Evolutionary conservation across 257 asterid species (phyloP).

Genomic region (Cordia subcordata): DNA sequence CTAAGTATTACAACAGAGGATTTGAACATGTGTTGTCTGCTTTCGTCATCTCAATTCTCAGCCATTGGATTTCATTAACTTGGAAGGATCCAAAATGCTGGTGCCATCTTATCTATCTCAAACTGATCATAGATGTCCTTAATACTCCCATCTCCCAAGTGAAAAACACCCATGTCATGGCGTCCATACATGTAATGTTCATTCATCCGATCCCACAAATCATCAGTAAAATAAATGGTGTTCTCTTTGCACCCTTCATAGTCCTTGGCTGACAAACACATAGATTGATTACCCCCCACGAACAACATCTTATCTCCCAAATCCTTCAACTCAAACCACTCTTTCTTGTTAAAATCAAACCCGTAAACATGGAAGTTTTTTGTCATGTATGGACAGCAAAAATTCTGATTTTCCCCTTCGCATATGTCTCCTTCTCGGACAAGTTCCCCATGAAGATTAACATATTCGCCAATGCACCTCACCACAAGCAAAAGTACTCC

Average conservation of each 20-base stretch:
- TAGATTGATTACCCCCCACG: constrained; percentile 34
- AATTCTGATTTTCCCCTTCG: not conserved
- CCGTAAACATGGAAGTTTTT: constrained; percentile 21
- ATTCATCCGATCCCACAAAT: constrained; percentile 29
- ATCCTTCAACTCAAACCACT: constrained; percentile 15
- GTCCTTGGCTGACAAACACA: constrained; percentile 9
- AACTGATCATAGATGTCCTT: constrained; percentile 1
- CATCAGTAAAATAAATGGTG: constrained; percentile 36
- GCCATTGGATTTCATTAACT: too few relatives aligned
- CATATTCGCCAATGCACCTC: constrained; percentile 34
- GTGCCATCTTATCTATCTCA: constrained; percentile 12
- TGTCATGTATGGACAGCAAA: constrained; percentile 28
- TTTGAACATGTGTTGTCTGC: too few relatives aligned
- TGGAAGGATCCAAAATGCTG: constrained; percentile 29
- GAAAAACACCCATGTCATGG: constrained; percentile 32
- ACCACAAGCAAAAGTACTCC: constrained; percentile 14
- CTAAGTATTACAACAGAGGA: too few relatives aligned
- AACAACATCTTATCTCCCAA: constrained; percentile 22
- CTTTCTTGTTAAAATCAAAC: not conserved
- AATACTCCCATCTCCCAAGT: constrained; percentile 18
- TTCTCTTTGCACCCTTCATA: constrained; percentile 11
- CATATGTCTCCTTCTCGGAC: constrained; percentile 26
- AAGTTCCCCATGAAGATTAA: constrained; percentile 19
- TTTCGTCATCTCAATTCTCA: too few relatives aligned
- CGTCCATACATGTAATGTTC: constrained; percentile 36